Conservation (phyloP, 345 rosid species). For the Passiflora organensis region DNA sequence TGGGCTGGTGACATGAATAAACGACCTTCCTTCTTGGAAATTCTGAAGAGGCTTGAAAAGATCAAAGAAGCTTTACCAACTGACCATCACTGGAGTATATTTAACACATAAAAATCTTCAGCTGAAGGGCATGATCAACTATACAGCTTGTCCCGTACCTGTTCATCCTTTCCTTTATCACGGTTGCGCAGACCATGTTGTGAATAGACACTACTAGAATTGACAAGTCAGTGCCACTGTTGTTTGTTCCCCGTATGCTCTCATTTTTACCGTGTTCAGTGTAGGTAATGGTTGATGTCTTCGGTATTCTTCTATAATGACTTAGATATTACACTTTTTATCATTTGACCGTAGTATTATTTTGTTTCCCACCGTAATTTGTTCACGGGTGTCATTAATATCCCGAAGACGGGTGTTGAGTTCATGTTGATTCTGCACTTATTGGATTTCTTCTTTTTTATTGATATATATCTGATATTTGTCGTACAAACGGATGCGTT, state of each 20-base stretch:
- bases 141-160: background rate
- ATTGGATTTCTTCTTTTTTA: background rate
- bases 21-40: conserved; percentile 89
- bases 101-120: conserved; percentile 47
- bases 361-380: conserved; percentile 15
- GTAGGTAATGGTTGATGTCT: background rate
- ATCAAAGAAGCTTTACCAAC: conserved; percentile 58
- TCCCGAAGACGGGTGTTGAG: background rate
- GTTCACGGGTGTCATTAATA: background rate
- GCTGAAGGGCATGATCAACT: conserved; percentile 1
- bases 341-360: conserved; percentile 2
- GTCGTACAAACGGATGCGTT: no score
- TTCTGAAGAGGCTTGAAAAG: conserved; percentile 87
- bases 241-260: conserved; percentile 4
- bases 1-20: conserved; percentile 85
- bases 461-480: no score
- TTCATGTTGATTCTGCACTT: conserved; percentile 1
- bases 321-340: background rate
- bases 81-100: conserved; percentile 83
- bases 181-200: conserved; percentile 16
- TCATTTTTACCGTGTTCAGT: conserved; percentile 2
- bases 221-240: conserved; percentile 11
- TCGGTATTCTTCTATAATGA: background rate
- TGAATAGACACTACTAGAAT: conserved; percentile 21
- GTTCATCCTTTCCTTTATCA: background rate